A percentile compares a stretch with the other conserved stretches of the same genome.
Conservation (phyloP, 129 eudicot species). For the Ambrosia trifida region DNA sequence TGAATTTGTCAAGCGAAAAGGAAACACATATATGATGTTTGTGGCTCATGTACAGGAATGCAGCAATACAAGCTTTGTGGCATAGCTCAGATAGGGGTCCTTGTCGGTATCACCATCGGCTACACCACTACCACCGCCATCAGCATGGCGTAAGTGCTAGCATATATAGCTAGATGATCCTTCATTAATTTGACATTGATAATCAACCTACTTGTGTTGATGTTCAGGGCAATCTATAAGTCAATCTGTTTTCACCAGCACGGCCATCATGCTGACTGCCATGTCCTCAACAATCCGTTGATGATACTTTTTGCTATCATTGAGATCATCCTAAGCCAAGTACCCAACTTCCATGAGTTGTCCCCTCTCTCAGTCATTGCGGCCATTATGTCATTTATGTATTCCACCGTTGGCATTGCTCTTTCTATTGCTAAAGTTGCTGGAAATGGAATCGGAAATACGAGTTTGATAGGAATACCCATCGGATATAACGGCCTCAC, state of each 20-base stretch:
- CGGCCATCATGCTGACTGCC: slow-evolving; percentile 59
- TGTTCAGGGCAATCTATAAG: slow-evolving; percentile 53
- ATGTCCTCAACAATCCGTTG: slow-evolving; percentile 33
- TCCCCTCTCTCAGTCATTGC: slow-evolving; percentile 64
- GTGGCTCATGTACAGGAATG: slow-evolving; percentile 40
- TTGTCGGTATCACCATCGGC: slow-evolving; percentile 60
- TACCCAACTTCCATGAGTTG: slow-evolving; percentile 65
- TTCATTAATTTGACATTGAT: neutral
- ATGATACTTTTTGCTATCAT: slow-evolving; percentile 58
- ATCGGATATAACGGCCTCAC: slow-evolving; percentile 40
- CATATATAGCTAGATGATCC: neutral
- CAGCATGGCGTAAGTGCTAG: slow-evolving; percentile 72
- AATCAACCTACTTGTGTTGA: neutral
- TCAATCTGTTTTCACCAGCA: slow-evolving; percentile 63
- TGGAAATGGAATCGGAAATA: slow-evolving; percentile 43
- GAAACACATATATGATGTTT: neutral
- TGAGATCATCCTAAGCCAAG: slow-evolving; percentile 60
- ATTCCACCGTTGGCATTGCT: slow-evolving; percentile 64
- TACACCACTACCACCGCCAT: slow-evolving; percentile 77
- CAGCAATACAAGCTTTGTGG: slow-evolving; percentile 49
- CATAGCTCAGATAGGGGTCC: slow-evolving; percentile 54
- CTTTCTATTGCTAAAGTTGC: slow-evolving; percentile 58
- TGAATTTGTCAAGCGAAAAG: no score
- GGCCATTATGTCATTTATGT: slow-evolving; percentile 70
- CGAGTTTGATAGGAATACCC: slow-evolving; percentile 55